phyloP scores from a whole-genome alignment of 169 alveolate species.

The Ichthyophthirius multifiliis region DNA sequence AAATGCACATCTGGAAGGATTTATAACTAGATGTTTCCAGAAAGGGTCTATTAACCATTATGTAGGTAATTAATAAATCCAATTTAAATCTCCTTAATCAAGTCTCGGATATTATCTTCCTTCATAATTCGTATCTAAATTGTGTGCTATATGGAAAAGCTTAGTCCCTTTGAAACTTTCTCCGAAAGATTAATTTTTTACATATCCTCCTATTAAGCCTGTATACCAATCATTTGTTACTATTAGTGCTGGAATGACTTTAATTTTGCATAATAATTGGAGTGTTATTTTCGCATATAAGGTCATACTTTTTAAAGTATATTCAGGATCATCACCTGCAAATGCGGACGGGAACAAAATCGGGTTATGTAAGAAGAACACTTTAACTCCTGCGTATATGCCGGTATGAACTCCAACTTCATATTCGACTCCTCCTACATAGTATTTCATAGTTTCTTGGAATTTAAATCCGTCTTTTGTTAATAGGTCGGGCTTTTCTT shows the following conservation, averaged over 20 bases:
- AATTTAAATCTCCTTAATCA: constrained; percentile 52
- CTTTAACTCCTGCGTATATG: constrained; percentile 67
- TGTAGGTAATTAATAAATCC: constrained; percentile 81
- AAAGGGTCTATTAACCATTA: constrained; percentile 84
- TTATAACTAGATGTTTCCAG: constrained; percentile 80
- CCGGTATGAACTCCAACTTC: constrained; percentile 84
- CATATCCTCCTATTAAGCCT: constrained; percentile 85
- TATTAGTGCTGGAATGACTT: constrained; percentile 74
- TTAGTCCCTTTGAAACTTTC: constrained; percentile 82
- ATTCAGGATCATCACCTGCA: constrained; percentile 68
- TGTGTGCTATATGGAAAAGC: constrained; percentile 89
- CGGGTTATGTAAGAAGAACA: constrained; percentile 82
- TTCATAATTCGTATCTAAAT: constrained; percentile 87
- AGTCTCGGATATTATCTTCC: constrained; percentile 84
- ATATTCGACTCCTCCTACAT: constrained; percentile 54
- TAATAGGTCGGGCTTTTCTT: constrained; percentile 77
- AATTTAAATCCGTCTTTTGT: constrained; percentile 73
- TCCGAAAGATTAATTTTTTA: constrained; percentile 83
- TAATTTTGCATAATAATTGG: constrained; percentile 73
- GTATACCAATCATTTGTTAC: constrained; percentile 93
- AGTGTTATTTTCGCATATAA: constrained; percentile 85
- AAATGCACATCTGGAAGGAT: constrained; percentile 91
- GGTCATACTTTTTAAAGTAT: constrained; percentile 60
- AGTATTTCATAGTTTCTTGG: constrained; percentile 58
- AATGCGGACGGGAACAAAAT: constrained; percentile 79